These are phyloP conservation scores for Exophiala lecanii-corni DNA, from an alignment of 2,329 filamentous ascomycete genomes.

Conservation along the genomic window DNA sequence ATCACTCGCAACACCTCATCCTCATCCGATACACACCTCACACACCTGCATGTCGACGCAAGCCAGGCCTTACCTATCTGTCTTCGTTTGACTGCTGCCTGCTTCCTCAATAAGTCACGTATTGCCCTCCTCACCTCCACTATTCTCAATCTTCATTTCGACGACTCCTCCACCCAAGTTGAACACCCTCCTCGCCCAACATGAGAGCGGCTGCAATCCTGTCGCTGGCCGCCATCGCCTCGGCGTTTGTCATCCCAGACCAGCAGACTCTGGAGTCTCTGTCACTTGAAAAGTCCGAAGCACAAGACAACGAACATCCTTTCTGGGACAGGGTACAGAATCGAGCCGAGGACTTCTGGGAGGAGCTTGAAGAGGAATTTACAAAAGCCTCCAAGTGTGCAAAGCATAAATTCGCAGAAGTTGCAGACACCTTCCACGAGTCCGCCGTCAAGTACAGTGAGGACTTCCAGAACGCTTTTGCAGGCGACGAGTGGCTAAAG, in stretches of 20 bases:
- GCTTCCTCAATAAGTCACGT: too few relatives aligned
- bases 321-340: conserved; percentile 23
- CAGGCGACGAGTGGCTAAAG: conserved; percentile 46
- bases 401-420: conserved; percentile 40
- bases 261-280: conserved; percentile 24
- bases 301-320: conserved; percentile 15
- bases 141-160: too few relatives aligned
- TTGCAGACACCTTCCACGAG: conserved; percentile 38
- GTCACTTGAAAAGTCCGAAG: conserved; percentile 16
- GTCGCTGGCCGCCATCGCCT: conserved; percentile 21
- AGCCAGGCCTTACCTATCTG: too few relatives aligned
- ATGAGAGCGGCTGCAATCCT: conserved; percentile 25
- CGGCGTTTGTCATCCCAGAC: conserved; percentile 28
- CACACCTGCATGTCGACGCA: too few relatives aligned
- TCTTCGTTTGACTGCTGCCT: too few relatives aligned
- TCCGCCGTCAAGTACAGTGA: conserved; percentile 35
- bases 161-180: too few relatives aligned
- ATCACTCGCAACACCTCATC: neutral
- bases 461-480: conserved; percentile 42
- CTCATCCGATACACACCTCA: neutral
- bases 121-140: too few relatives aligned
- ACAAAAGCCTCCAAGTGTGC: conserved; percentile 38
- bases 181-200: conserved; percentile 5
- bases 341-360: conserved; percentile 22
- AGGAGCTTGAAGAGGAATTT: conserved; percentile 28